Evolutionary conservation across 2,329 filamentous ascomycete genomes (phyloP), one percentile per base, ranked within the genome.

Genomic region (Exophiala sideris): DNA sequence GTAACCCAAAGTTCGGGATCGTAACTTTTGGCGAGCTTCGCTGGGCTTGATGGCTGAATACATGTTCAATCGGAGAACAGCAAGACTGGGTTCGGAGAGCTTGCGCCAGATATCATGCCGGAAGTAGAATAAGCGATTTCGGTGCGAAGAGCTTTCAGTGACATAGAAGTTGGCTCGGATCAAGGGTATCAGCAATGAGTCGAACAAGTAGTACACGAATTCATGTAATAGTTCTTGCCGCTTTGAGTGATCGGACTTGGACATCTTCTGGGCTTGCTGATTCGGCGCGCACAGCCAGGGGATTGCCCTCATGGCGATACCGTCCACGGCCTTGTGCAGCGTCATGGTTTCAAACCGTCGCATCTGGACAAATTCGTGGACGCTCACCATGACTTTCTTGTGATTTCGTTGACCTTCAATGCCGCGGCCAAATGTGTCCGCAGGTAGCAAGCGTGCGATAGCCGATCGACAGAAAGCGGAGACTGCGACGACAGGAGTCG

Each of bases 91-190:
- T 62, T 91, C 85, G 1, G 86, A 83, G 33, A 97, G 71, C 38
- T 79, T 79, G 47, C 82, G 83, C 94, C 94, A 99, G 8, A 94
- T 78, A 69, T 99, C 94, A 61, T 99, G 94, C 3, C 92, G 87
- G 67, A 96, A 97, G 72, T 90, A 99, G 70, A 95, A 96, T 1
- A 97, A 73, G 24, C 84, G 83, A 64, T 94, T 90, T 12, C 87
- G 85, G 66, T 96, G 84, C 1, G 78, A 77, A 59, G 84, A 91
- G 0, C 91, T 94, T 69, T 99, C 94, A 0, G 94, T 99, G 35
- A 96, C 88, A 66, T 97, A 92, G 65, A 99, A 99, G 65, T 94
- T 91, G 58, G 83, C 85, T 33, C 89, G 84, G 45, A 97, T 81
- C 6, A 99, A 78, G 8, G 94, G 92, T 63, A 97, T 88, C 52